A percentile compares a stretch with the other conserved stretches of the same genome.
Conservation (phyloP, 2,329 filamentous ascomycete species). For the Saccharata proteae region DNA sequence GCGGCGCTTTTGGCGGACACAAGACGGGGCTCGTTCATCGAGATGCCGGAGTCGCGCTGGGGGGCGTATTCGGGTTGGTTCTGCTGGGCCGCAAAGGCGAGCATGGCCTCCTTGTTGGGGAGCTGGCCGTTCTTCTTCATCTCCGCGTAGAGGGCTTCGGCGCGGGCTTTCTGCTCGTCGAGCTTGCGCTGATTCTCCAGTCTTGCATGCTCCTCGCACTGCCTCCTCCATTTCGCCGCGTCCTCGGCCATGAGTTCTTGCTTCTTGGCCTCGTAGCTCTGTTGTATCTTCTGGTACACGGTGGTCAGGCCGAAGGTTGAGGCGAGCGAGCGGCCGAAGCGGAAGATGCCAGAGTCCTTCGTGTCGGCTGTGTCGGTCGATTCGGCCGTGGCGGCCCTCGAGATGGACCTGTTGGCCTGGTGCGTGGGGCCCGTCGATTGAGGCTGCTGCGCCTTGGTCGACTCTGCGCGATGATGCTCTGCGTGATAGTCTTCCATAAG, state of each 20-base stretch:
- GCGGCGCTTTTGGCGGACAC: slow-evolving; percentile 5
- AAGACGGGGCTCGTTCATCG: slow-evolving; percentile 7
- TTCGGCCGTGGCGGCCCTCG: not conserved
- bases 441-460: not conserved
- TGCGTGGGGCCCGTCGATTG: slow-evolving; percentile 2
- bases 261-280: slow-evolving; percentile 7
- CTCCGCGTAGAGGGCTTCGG: slow-evolving; percentile 20
- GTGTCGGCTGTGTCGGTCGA: slow-evolving; percentile 1
- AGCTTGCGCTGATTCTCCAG: too few relatives aligned
- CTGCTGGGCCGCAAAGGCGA: too few relatives aligned
- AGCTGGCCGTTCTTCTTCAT: slow-evolving; percentile 22
- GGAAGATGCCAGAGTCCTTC: slow-evolving; percentile 8
- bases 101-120: slow-evolving; percentile 8
- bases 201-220: too few relatives aligned
- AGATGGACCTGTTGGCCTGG: slow-evolving; percentile 6
- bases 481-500: slow-evolving; percentile 25
- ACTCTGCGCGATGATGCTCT: too few relatives aligned
- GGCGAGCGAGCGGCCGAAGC: slow-evolving; percentile 10
- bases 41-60: slow-evolving; percentile 10
- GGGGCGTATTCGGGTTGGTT: slow-evolving; percentile 4
- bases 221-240: too few relatives aligned
- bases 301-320: slow-evolving; percentile 9
- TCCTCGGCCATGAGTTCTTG: slow-evolving; percentile 9
- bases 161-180: slow-evolving; percentile 13
- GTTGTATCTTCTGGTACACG: slow-evolving; percentile 9